Base-by-base conservation (phyloP, 768 basidiomycete genomes). In the Porpolomopsis calyptriformis region DNA sequence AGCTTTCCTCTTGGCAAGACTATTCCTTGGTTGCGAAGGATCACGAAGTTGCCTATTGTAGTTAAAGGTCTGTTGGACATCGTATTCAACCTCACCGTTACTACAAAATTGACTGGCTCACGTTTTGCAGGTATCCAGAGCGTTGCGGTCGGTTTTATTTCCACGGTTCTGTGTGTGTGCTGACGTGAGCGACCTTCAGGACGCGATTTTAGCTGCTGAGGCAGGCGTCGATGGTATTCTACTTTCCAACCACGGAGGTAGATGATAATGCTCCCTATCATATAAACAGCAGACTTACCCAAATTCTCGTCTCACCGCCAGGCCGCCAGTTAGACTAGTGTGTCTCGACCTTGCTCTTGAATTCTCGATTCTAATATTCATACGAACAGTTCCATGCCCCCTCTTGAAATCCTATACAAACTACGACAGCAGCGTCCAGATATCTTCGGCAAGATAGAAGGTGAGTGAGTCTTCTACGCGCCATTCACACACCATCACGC, bases 211-310 rank as follows among this genome's bases (percentile, higher is more conserved):
- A 38, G 91, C 91, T 23, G 78, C 74, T 14, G 80, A 92, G 50
- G 75, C 82, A 24, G 88, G 90, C 10, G 82, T 87, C 14, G 82
- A 93, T 47, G 93, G 85, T 4, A 89, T 97, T 50, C 70, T 93
- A 46, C 64, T 97, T 7, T 88, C 85, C 0, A 97, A 97, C 53
- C 93, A 97, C 54, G 93, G 93, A 46, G 93, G 88, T 74, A 55
- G 52, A 66, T 64, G 12, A 26, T 42, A 24, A 20, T 11, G 40
- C 20, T 45, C 26, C 7, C 47, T 29, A 24, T 42, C 16, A 45
- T 25, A 31, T 29, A 18, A 41, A 45, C 16, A 42, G 36, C 45
- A 23, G 45, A 20, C 34, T 40, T 54, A 22, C 27, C 40, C 39
- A 25, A 11, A n/a, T n/a, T n/a, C n/a, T n/a, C n/a, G n/a, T n/a